Evolutionary conservation across 164 flowering plant species (phyloP), one percentile per base, ranked within the genome.

Genomic region (Aristolochia californica): DNA sequence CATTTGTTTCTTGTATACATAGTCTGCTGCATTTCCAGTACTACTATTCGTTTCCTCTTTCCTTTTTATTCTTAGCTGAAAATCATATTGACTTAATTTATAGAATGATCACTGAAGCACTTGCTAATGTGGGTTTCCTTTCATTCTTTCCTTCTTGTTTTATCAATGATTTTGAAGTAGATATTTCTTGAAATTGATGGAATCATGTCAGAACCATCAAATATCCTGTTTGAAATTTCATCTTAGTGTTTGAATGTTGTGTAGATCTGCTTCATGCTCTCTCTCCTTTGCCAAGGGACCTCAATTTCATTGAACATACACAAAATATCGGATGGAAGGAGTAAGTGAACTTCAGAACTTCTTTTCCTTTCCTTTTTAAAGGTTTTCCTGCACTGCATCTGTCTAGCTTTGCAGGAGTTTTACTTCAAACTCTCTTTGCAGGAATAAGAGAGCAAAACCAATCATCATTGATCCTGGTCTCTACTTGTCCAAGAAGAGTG

Each of bases 381-480:
- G 60, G 12, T 40, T 21, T n/a, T 43, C 16, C 25, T 20, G 13
- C 4, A 34, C 20, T 57, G n/a, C 13, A 38, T 21, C 20, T n/a
- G 9, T 44, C 43, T 16, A 17, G 18, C 20, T 57, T 48, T 72
- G 30, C 81, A 94, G 97, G 75, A 83, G 75, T 68, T 34, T 40
- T 57, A 13, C 13, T 57, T 21, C 11, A 9, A 9, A 23, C 43
- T 16, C 18, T 30, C 20, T 57, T 48, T 72, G 40, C 80, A 94
- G 97, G 75, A 84, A 76, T 68, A 87, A 83, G 60, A 84, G 97
- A 71, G 96, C 83, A 59, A 94, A 76, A 70, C 85, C 96, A 7
- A 83, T 94, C 62, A 78, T 88, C 49, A 60, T 94, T 49, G 99
- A 94, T 79, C 97, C 99, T 5, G 99, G 88, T 56, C 86, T 94